Evolutionary conservation across 331 rosid species (phyloP).

Genomic region (Malus hybrid): DNA sequence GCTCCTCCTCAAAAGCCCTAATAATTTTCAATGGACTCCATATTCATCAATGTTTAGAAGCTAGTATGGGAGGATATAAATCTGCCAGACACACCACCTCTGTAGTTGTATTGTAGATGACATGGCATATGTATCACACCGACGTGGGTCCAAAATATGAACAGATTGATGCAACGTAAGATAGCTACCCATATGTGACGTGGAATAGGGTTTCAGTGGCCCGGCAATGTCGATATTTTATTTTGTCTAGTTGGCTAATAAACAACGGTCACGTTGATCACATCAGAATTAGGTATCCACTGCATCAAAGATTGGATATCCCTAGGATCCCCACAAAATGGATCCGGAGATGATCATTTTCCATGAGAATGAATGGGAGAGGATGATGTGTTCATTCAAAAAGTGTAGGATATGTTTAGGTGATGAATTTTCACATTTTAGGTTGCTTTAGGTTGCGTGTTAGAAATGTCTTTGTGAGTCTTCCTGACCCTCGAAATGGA

Average conservation of each 20-base stretch:
- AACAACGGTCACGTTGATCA: slow-evolving; percentile 10
- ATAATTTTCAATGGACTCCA: neutral
- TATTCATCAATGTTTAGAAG: neutral
- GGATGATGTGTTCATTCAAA: neutral
- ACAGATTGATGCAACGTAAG: neutral
- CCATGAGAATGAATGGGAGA: neutral
- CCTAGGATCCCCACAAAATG: too few relatives aligned
- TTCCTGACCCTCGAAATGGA: fast-evolving
- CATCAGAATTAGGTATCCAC: neutral
- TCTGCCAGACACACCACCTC: neutral
- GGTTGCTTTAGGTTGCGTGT: too few relatives aligned
- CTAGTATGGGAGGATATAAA: neutral
- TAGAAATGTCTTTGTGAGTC: too few relatives aligned
- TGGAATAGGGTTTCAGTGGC: neutral
- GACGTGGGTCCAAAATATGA: neutral
- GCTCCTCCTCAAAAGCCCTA: neutral
- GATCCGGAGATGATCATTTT: too few relatives aligned
- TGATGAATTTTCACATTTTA: too few relatives aligned
- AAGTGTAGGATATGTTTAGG: too few relatives aligned
- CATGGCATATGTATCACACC: neutral
- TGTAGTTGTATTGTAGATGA: neutral
- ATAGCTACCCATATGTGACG: neutral
- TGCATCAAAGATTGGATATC: neutral
- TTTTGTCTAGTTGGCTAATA: neutral
- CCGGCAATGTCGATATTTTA: neutral